Evolutionary conservation across 2,329 filamentous ascomycete genomes (phyloP), one percentile per base, ranked within the genome.

Genomic region (Alternaria rosae): DNA sequence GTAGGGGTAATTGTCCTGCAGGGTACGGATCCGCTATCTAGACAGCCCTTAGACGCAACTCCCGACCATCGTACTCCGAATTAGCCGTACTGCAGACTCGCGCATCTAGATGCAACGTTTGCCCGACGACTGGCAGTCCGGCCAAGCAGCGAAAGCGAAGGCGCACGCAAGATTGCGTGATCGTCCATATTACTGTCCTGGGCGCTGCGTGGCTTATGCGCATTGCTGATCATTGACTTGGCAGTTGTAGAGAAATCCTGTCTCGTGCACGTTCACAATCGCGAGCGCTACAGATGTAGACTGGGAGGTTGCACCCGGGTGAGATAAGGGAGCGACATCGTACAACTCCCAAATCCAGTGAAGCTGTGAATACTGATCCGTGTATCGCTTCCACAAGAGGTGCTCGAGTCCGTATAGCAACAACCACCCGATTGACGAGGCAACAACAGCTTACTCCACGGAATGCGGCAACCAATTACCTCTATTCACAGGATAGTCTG

Each of bases 101-200:
- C 21, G 45, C 23, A 35, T 61, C 28, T 32, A n/a, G 23, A 35
- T 32, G 35, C 38, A 32, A 32, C 1, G 30, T 48, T 45, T 38
- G 54, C 12, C 20, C 28, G 20, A 28, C 38, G 28, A 32, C 10
- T 50, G 47, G 41, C 21, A 30, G 35, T 35, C 17, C 28, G 10
- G 17, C n/a, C 0, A 23, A 20, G 38, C 11, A 38, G 30, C 28
- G 32, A 35, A 1, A 23, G 20, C 47, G 20, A 51, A 23, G 35
- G 28, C 15, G 41, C 30, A 52, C 54, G 41, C 45, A 30, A 57
- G 17, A 61, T 61, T 52, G 54, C 54, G 59, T 61, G 47, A 48
- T 61, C 26, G n/a, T 50, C 50, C 15, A 23, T 9, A 23, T 28
- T 15, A 8, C 32, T 28, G 8, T 17, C 42, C 20, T 35, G 17